These are phyloP conservation scores for Prunus mira DNA, from an alignment of 306 rosid genomes.

Conservation along the genomic window DNA sequence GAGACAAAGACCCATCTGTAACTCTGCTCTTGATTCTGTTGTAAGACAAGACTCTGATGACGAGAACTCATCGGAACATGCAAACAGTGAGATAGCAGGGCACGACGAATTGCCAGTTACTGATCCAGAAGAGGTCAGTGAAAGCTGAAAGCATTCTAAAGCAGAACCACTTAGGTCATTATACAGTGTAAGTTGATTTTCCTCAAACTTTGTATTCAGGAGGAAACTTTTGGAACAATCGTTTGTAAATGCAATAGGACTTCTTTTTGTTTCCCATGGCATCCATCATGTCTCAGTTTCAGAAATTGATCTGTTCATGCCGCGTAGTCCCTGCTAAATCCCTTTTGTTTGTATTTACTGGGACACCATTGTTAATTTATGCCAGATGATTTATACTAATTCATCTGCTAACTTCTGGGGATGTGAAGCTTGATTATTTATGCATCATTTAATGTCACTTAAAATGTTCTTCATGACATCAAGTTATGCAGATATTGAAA, in stretches of 20 bases:
- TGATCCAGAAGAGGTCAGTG: conserved; percentile 10
- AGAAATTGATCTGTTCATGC: neutral
- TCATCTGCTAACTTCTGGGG: too few relatives aligned
- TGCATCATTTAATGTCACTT: too few relatives aligned
- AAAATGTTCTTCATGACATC: too few relatives aligned
- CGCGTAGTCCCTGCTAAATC: neutral
- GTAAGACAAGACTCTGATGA: conserved; percentile 56
- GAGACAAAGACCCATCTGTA: conserved; percentile 78
- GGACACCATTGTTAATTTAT: neutral
- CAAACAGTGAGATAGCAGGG: neutral
- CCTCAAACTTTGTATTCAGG: neutral
- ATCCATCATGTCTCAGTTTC: too few relatives aligned
- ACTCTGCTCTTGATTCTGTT: conserved; percentile 55
- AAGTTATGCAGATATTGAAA: too few relatives aligned
- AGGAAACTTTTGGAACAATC: neutral
- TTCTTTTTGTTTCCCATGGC: neutral
- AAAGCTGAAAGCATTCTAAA: neutral
- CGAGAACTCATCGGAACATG: conserved; percentile 11
- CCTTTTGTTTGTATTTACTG: neutral
- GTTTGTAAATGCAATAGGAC: neutral
- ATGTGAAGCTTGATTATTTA: too few relatives aligned
- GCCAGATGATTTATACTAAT: neutral
- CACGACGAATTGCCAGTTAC: neutral
- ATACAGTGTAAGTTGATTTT: neutral
- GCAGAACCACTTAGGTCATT: neutral